Base-by-base conservation (phyloP, 1,139 yeast species). In the Candida gigantensis region DNA sequence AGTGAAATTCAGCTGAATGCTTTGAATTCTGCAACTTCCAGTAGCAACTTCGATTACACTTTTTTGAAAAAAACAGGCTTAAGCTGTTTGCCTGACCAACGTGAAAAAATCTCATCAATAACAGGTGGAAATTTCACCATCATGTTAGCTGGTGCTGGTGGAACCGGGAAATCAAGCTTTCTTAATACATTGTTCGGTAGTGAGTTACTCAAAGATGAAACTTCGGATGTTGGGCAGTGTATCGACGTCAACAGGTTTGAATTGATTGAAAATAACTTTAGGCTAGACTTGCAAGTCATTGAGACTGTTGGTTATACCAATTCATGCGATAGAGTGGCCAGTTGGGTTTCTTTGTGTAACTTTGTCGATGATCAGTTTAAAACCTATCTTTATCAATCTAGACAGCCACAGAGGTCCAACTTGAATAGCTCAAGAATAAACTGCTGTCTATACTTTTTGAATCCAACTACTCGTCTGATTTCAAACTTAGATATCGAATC, bases 121-220 rank as follows among this genome's bases (percentile, higher is more conserved):
- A 55, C 51, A 21, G 76, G 77, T 2, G 63, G 60, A 3, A 44
- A 46, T 11, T 69, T 72, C 56, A 81, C 87, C 28, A 56, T 89
- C 36, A 75, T 89, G 82, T 77, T 87, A 9, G 80, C 83, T 21
- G 97, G 97, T 4, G 69, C 74, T 8, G 67, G 81, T 9, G 95
- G 96, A 3, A 70, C 83, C 0, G 97, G 97, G 4, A 87, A 89
- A 57, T 76, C 95, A 3, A 80, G 95, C 0, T 87, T 89, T 51
- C 71, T 88, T 44, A 87, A 88, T 47, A 65, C 77, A 2, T 53
- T 71, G 32, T 68, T 70, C 48, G 63, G 58, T 20, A 13, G 41
- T 10, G 45, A 52, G 10, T 40, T 58, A n/a, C 25, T 47, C n/a
- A n/a, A n/a, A n/a, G n/a, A n/a, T n/a, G n/a, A n/a, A n/a, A n/a